Evolutionary conservation across 2,329 filamentous ascomycete genomes (phyloP).

Genomic region (Hortaea werneckii): DNA sequence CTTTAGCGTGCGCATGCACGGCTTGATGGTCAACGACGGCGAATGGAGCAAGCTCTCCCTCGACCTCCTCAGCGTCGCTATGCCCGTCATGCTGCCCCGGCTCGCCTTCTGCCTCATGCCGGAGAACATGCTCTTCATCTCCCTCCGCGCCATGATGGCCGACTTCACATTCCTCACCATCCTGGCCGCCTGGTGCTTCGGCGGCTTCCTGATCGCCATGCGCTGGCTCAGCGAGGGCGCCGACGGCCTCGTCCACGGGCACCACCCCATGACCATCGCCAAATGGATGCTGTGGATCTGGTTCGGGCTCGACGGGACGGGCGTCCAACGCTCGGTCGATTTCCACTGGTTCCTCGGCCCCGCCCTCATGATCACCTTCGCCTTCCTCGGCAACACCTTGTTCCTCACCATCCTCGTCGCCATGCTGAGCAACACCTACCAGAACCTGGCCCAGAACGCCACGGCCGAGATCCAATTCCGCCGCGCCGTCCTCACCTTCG

Average conservation of each 20-base stretch:
- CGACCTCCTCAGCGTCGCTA: conserved; percentile 68
- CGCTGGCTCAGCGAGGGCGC: conserved; percentile 62
- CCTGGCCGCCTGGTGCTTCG: conserved; percentile 72
- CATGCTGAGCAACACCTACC: conserved; percentile 77
- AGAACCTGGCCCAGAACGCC: conserved; percentile 64
- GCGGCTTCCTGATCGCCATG: conserved; percentile 69
- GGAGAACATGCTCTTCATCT: conserved; percentile 75
- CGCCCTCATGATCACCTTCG: conserved; percentile 69
- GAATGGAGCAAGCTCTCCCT: conserved; percentile 41
- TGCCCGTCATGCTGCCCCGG: conserved; percentile 66
- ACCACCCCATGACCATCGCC: conserved; percentile 54
- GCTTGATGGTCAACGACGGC: conserved; percentile 41
- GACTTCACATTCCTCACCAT: conserved; percentile 71
- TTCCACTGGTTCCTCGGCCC: conserved; percentile 76
- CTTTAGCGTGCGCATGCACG: conserved; percentile 56
- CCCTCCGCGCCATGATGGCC: conserved; percentile 72
- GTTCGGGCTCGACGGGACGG: conserved; percentile 70
- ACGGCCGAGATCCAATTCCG: conserved; percentile 78
- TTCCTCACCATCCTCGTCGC: conserved; percentile 85
- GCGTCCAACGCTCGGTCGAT: conserved; percentile 48
- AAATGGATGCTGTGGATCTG: conserved; percentile 94
- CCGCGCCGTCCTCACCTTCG: conserved; percentile 68
- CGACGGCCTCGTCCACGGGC: conserved; percentile 24
- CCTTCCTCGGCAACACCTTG: conserved; percentile 76
- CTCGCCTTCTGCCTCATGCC: conserved; percentile 75